A percentile compares a stretch with the other conserved stretches of the same genome.
These are phyloP conservation scores for Lophiotrema nucula DNA, from an alignment of 495 filamentous ascomycete genomes.

Conservation along the genomic window DNA sequence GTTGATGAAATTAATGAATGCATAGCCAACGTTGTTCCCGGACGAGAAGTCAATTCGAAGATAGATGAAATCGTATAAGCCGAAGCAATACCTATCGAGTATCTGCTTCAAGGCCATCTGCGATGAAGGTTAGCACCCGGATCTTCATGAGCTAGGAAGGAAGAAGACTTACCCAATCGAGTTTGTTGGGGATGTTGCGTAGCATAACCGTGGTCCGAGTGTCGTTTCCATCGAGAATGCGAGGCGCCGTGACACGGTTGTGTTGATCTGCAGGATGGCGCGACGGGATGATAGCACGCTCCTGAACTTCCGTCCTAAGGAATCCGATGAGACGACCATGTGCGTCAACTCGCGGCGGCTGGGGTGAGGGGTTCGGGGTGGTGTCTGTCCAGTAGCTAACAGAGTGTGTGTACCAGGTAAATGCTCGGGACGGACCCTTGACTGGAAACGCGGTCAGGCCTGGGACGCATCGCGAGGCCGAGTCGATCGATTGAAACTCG, in stretches of 20 bases:
- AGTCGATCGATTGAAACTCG: conserved; percentile 21
- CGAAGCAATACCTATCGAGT: conserved; percentile 72
- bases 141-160: too few species aligned
- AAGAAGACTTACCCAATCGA: conserved; percentile 60
- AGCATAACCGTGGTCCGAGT: conserved; percentile 68
- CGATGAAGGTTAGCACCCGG: too few species aligned
- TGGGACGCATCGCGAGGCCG: conserved; percentile 3
- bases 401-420: background rate
- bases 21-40: conserved; percentile 80
- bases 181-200: conserved; percentile 90
- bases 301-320: background rate
- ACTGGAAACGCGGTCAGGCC: background rate
- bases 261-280: conserved; percentile 12
- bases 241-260: conserved; percentile 16
- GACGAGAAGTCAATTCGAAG: conserved; percentile 67
- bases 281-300: background rate
- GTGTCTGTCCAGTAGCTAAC: background rate
- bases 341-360: background rate
- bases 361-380: background rate
- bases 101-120: conserved; percentile 69
- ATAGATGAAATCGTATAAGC: conserved; percentile 92
- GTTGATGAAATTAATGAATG: conserved; percentile 92
- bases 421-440: background rate
- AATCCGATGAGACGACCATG: conserved; percentile 9
- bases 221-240: conserved; percentile 25